Conservation (phyloP, 2,329 filamentous ascomycete species). For the Pestalotiopsis sp. region DNA sequence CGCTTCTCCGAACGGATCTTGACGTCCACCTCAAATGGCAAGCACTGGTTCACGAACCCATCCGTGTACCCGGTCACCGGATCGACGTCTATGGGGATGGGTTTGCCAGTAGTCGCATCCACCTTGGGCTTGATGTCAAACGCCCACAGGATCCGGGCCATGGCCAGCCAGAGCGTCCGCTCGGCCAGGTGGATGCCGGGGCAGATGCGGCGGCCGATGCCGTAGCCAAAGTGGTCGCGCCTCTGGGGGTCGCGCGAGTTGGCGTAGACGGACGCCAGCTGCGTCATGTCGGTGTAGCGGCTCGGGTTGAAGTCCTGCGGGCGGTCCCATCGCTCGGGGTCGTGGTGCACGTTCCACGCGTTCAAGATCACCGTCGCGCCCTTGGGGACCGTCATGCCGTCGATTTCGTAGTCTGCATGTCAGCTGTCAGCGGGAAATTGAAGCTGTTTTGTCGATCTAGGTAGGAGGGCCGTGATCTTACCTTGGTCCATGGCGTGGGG, state of each 20-base stretch:
- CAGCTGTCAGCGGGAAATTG: background rate
- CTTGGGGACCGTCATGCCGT: constrained; percentile 42
- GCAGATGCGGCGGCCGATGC: constrained; percentile 49
- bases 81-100: background rate
- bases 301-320: constrained; percentile 34
- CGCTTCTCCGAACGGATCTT: too few species aligned
- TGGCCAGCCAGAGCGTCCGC: constrained; percentile 40
- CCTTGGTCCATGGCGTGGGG: constrained; percentile 35
- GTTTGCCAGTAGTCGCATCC: background rate
- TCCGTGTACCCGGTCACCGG: background rate
- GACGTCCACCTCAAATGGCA: background rate
- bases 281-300: constrained; percentile 28
- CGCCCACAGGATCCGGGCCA: constrained; percentile 48
- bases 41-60: background rate
- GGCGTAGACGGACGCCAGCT: constrained; percentile 27
- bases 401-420: constrained; percentile 36
- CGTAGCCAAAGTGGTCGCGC: constrained; percentile 49
- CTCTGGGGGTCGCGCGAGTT: constrained; percentile 32
- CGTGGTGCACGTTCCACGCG: constrained; percentile 37
- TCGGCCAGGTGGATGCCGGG: constrained; percentile 53
- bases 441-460: background rate
- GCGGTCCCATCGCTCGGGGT: constrained; percentile 23
- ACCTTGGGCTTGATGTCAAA: constrained; percentile 31
- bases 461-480: background rate
- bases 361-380: constrained; percentile 39